Percentiles rank a stretch among this genome's conserved stretches.
Evolutionary conservation across 495 filamentous ascomycete genomes (phyloP).

Genomic region (Daldinia concentrica): DNA sequence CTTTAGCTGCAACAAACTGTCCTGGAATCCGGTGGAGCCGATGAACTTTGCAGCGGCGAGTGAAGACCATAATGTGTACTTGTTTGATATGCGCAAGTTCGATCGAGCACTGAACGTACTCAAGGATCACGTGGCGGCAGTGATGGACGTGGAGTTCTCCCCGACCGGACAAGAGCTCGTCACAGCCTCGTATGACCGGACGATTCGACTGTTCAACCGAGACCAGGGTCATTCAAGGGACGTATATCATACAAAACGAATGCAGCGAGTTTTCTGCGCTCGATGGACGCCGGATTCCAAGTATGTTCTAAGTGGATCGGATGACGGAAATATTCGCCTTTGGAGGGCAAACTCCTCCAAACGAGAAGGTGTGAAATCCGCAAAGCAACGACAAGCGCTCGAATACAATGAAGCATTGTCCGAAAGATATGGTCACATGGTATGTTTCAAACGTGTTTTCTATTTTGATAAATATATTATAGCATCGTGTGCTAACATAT

Average conservation of each 20-base stretch:
- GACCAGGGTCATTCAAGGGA: constrained; percentile 85
- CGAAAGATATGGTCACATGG: constrained; percentile 89
- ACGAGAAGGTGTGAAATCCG: constrained; percentile 84
- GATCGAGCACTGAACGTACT: constrained; percentile 87
- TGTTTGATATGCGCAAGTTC: constrained; percentile 90
- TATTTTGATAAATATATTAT: not conserved
- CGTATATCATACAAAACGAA: constrained; percentile 96
- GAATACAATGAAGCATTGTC: constrained; percentile 90
- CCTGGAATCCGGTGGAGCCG: constrained; percentile 96
- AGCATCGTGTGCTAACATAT: constrained; percentile 18
- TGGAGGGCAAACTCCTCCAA: constrained; percentile 92
- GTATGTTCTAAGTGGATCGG: constrained; percentile 75
- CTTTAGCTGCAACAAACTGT: constrained; percentile 82
- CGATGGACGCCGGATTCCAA: constrained; percentile 87
- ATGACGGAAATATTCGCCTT: constrained; percentile 93
- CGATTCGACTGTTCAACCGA: constrained; percentile 75
- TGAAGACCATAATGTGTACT: constrained; percentile 67
- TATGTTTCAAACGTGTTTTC: constrained; percentile 16
- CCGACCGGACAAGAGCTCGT: constrained; percentile 96
- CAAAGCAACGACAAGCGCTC: constrained; percentile 82
- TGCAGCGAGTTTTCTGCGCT: constrained; percentile 93
- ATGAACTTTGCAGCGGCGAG: constrained; percentile 89
- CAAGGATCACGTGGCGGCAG: constrained; percentile 94
- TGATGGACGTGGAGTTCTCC: constrained; percentile 96
- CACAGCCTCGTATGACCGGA: constrained; percentile 81